phyloP scores from a whole-genome alignment of 768 basidiomycete genomes.

The Termitomyces sp. region DNA sequence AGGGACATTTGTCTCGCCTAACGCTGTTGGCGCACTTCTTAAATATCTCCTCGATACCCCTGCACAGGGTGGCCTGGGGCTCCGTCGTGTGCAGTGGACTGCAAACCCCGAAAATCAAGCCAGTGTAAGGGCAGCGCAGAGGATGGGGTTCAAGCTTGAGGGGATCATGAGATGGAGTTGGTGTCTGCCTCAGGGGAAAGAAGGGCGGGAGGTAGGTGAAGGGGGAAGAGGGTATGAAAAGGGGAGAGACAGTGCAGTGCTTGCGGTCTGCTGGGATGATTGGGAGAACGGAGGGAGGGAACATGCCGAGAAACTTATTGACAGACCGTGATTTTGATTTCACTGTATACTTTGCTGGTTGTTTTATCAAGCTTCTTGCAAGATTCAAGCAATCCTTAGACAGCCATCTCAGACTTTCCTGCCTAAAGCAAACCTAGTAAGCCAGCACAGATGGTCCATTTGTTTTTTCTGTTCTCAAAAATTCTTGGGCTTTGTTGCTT shows the following conservation, averaged over 20 bases:
- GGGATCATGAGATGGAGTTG: slow-evolving; percentile 47
- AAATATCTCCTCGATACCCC: slow-evolving; percentile 35
- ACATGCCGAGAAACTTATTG: slow-evolving; percentile 30
- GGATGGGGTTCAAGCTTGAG: slow-evolving; percentile 52
- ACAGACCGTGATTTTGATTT: slow-evolving; percentile 12
- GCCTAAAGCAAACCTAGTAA: too few relatives aligned
- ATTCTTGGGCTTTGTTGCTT: too few relatives aligned
- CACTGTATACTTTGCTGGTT: too few relatives aligned
- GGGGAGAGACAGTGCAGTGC: slow-evolving; percentile 34
- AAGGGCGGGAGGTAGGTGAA: slow-evolving; percentile 21
- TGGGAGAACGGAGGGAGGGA: slow-evolving; percentile 48
- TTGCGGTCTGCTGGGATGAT: slow-evolving; percentile 46
- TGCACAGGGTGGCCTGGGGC: slow-evolving; percentile 40
- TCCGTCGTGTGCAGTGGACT: slow-evolving; percentile 55
- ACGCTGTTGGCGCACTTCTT: slow-evolving; percentile 41
- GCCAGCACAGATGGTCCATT: too few relatives aligned
- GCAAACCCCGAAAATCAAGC: slow-evolving; percentile 41
- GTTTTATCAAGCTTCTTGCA: too few relatives aligned
- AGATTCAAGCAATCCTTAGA: too few relatives aligned
- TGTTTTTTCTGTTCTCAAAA: too few relatives aligned
- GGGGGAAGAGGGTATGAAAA: slow-evolving; percentile 27
- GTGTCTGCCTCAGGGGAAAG: slow-evolving; percentile 32
- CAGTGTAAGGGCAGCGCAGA: slow-evolving; percentile 45
- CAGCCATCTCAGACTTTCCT: too few relatives aligned
- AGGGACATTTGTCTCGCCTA: slow-evolving; percentile 44